phyloP scores from a whole-genome alignment of 2,329 filamentous ascomycete species.

The Aspergillus neoniger region DNA sequence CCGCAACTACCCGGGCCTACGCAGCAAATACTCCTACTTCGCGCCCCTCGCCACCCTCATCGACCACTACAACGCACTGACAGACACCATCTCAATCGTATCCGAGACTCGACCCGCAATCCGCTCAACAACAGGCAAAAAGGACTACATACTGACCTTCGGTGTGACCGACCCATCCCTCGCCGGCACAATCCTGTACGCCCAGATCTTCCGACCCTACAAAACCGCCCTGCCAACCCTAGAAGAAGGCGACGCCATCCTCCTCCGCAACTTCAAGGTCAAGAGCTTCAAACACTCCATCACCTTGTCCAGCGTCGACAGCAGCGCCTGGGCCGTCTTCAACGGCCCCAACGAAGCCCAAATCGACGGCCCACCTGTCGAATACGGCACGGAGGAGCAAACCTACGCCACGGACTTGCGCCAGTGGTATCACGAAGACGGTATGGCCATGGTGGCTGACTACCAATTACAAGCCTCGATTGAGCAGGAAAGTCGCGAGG shows the following conservation, averaged over 20 bases:
- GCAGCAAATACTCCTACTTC: constrained; percentile 47
- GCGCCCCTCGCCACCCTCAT: constrained; percentile 45
- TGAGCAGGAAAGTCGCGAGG: constrained; percentile 30
- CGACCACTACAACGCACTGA: constrained; percentile 42
- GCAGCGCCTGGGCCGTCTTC: constrained; percentile 53
- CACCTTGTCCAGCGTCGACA: constrained; percentile 44
- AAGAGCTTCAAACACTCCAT: constrained; percentile 43
- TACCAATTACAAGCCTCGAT: constrained; percentile 39
- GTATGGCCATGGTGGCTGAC: constrained; percentile 38
- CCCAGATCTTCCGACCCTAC: constrained; percentile 46
- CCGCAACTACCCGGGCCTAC: constrained; percentile 38
- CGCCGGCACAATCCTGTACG: constrained; percentile 39
- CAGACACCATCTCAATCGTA: constrained; percentile 48
- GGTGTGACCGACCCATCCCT: constrained; percentile 49
- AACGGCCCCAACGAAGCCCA: constrained; percentile 29
- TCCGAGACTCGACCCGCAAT: constrained; percentile 33
- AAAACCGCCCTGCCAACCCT: constrained; percentile 42
- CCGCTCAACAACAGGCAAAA: constrained; percentile 40
- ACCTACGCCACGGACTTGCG: constrained; percentile 37
- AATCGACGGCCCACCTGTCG: constrained; percentile 42
- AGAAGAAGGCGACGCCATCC: constrained; percentile 43
- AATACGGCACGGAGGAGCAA: constrained; percentile 42
- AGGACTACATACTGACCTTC: constrained; percentile 45
- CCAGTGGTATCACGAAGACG: constrained; percentile 45
- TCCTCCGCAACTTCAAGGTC: constrained; percentile 51